These are phyloP conservation scores for Phymatotrichopsis omnivora DNA, from an alignment of 2,329 filamentous ascomycete genomes.

Conservation along the genomic window DNA sequence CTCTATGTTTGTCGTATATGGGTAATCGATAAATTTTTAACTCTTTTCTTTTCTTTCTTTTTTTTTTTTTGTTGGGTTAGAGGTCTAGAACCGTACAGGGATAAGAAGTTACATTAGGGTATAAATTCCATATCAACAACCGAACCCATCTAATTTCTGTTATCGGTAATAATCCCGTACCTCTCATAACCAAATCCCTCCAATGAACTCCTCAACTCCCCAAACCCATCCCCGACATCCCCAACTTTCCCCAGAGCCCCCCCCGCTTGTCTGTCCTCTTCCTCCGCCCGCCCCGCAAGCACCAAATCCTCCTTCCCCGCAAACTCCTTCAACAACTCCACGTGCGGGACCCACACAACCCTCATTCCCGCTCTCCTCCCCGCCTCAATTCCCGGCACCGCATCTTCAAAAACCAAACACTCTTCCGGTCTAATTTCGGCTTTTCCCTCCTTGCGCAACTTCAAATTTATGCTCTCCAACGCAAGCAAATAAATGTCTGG, in stretches of 20 bases:
- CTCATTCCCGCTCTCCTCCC: slow-evolving; percentile 89
- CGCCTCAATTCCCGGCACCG: slow-evolving; percentile 82
- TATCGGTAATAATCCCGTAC: slow-evolving; percentile 55
- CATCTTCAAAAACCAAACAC: slow-evolving; percentile 94
- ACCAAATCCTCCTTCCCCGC: slow-evolving; percentile 66
- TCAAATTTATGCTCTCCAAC: slow-evolving; percentile 70
- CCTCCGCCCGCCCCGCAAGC: slow-evolving; percentile 53
- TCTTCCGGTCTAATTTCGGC: slow-evolving; percentile 65
- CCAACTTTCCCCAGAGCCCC: slow-evolving; percentile 41
- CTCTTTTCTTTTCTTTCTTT: too few species aligned
- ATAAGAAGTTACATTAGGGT: too few species aligned
- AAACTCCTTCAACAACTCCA: slow-evolving; percentile 65
- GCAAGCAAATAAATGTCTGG: slow-evolving; percentile 92
- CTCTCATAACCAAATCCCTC: slow-evolving; percentile 50
- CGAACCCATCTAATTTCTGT: too few species aligned
- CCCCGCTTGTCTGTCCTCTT: slow-evolving; percentile 35
- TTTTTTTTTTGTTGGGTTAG: too few species aligned
- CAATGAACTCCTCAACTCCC: slow-evolving; percentile 43
- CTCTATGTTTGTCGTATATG: too few species aligned
- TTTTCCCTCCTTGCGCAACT: slow-evolving; percentile 51
- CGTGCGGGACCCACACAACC: slow-evolving; percentile 84
- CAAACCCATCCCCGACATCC: slow-evolving; percentile 52
- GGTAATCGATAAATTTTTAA: too few species aligned
- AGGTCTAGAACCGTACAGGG: too few species aligned
- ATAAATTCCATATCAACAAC: too few species aligned